Evolutionary conservation across 176 grass and related monocot species (phyloP), one percentile per base, ranked within the genome.

Genomic region (Cenchrus fungigraminus): DNA sequence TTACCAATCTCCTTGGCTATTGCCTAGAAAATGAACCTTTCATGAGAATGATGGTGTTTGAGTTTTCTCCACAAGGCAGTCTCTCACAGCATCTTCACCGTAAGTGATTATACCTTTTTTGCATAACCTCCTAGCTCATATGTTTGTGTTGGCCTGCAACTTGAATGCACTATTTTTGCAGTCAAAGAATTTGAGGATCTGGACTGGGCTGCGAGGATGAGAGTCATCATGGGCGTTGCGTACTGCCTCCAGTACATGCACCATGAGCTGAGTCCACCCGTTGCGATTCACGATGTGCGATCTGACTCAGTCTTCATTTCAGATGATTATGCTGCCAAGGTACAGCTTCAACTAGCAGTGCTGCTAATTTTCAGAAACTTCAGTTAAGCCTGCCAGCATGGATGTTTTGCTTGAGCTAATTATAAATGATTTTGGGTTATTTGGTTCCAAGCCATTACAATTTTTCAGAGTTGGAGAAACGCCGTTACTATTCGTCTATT

Each of bases 231-330:
- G 96, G 96, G 96, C 14, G 53, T 89, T 34, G 78, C 91, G 0
- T 98, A 98, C 66, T 95, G 96, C 82, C 93, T 98, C 75, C 91
- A 98, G 82, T 87, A 98, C 65, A 90, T 93, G 86, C 93, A 97
- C 80, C 92, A 97, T 87, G 91, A 95, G 51, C 83, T 95, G 44
- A 79, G 78, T 22, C 96, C 96, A 37, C 93, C 96, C 32, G 77
- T 98, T 6, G 22, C 80, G 16, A 84, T 93, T n/a, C 78, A 89
- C 1, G 54, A 86, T 49, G 70, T 98, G 71, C 69, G 71, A 19
- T 93, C 93, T 3, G 92, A 87, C 20, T 43, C 87, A 46, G 79
- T 90, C 53, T 93, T 94, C 68, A 83, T 98, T 84, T 90, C 93
- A 52, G 96, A 98, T 82, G 93, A 95, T 79, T 94, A 85, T 86